Conservation (phyloP, 768 basidiomycete genomes). For the Pulveroboletus ravenelii region DNA sequence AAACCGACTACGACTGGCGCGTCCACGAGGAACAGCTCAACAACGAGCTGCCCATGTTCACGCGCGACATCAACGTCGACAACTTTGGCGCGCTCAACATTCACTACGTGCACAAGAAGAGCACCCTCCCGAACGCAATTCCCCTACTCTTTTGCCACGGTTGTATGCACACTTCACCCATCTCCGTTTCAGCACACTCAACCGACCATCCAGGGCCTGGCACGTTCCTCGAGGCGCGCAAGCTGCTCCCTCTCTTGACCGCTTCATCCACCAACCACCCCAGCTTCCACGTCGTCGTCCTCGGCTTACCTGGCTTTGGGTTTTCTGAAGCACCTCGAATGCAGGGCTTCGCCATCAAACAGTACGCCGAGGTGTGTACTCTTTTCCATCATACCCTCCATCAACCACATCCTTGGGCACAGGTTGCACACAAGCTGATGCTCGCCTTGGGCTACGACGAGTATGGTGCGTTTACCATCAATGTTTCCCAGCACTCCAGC, state of each 20-base stretch:
- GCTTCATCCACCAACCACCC: slow-evolving; percentile 39
- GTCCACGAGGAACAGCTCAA: slow-evolving; percentile 49
- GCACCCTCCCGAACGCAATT: slow-evolving; percentile 41
- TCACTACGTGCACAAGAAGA: slow-evolving; percentile 57
- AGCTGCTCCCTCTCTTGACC: slow-evolving; percentile 52
- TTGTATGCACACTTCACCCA: slow-evolving; percentile 31
- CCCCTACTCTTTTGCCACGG: slow-evolving; percentile 61
- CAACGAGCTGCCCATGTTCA: slow-evolving; percentile 51
- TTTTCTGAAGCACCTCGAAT: slow-evolving; percentile 56
- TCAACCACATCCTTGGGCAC: slow-evolving; percentile 3
- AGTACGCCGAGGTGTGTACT: slow-evolving; percentile 49
- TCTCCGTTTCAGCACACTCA: not conserved
- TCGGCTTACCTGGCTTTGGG: slow-evolving; percentile 57
- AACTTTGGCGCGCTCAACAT: slow-evolving; percentile 46
- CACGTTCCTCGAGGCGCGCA: slow-evolving; percentile 41
- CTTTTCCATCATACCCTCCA: not conserved
- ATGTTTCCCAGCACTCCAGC: not conserved
- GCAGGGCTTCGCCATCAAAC: slow-evolving; percentile 44
- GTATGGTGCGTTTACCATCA: slow-evolving; percentile 35
- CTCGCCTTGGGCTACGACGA: slow-evolving; percentile 42
- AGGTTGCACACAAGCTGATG: slow-evolving; percentile 49
- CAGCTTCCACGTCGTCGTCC: slow-evolving; percentile 58
- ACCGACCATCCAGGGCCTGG: slow-evolving; percentile 46
- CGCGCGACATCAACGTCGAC: slow-evolving; percentile 44
- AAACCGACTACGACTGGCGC: slow-evolving; percentile 52